Conservation (phyloP, 805 yeast species). For the Saccharomycopsis malanga region DNA sequence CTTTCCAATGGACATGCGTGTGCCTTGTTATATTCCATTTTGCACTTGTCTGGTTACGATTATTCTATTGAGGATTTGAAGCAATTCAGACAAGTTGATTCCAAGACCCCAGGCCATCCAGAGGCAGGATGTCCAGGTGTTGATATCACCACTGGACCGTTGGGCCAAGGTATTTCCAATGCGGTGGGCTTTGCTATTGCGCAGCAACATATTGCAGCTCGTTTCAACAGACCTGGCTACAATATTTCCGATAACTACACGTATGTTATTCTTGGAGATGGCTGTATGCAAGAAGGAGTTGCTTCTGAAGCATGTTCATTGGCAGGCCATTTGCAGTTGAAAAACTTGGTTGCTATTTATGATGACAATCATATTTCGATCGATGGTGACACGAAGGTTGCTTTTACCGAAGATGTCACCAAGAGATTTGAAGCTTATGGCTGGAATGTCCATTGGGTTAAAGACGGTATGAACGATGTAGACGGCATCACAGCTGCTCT, state of each 20-base stretch:
- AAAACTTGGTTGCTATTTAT: slow-evolving; percentile 89
- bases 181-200: slow-evolving; percentile 97
- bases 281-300: slow-evolving; percentile 98
- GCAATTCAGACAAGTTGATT: slow-evolving; percentile 80
- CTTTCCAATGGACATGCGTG: slow-evolving; percentile 96
- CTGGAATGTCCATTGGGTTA: slow-evolving; percentile 78
- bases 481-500: slow-evolving; percentile 67
- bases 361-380: slow-evolving; percentile 96
- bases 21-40: slow-evolving; percentile 77
- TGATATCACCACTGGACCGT: slow-evolving; percentile 97
- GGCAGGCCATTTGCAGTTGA: slow-evolving; percentile 93
- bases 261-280: slow-evolving; percentile 86
- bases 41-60: slow-evolving; percentile 82
- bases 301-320: slow-evolving; percentile 88
- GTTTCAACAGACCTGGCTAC: slow-evolving; percentile 83
- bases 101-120: slow-evolving; percentile 97
- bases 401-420: slow-evolving; percentile 89
- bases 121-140: slow-evolving; percentile 88
- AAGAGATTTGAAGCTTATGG: slow-evolving; percentile 87
- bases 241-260: slow-evolving; percentile 68
- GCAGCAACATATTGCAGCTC: slow-evolving; percentile 84
- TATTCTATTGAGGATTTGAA: slow-evolving; percentile 78
- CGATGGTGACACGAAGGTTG: slow-evolving; percentile 84
- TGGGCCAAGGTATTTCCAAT: slow-evolving; percentile 95
- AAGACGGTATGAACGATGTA: slow-evolving; percentile 75